These are phyloP conservation scores for Sphaerostilbella broomeana DNA, from an alignment of 2,329 filamentous ascomycete species.

Conservation along the genomic window DNA sequence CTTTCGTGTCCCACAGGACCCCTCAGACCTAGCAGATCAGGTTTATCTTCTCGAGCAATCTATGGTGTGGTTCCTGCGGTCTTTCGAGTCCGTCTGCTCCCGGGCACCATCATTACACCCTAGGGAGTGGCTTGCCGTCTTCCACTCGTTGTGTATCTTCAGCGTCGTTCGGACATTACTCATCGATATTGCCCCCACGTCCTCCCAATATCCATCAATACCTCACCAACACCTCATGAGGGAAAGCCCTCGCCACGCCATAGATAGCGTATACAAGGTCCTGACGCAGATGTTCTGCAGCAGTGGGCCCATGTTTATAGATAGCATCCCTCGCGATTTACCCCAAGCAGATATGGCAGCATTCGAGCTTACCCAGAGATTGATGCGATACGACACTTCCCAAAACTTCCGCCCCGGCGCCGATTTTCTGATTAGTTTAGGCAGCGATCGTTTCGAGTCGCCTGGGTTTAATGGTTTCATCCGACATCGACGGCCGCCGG, in stretches of 20 bases:
- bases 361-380: conserved; percentile 35
- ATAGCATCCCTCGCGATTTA: conserved; percentile 35
- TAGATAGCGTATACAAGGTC: conserved; percentile 45
- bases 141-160: conserved; percentile 53
- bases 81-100: conserved; percentile 42
- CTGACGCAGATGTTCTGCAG: conserved; percentile 43
- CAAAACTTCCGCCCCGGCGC: conserved; percentile 40
- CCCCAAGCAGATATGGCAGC: conserved; percentile 38
- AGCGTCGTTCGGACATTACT: conserved; percentile 48
- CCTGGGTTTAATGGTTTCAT: conserved; percentile 29
- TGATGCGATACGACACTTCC: conserved; percentile 42
- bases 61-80: conserved; percentile 45
- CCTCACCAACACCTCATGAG: conserved; percentile 8
- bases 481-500: conserved; percentile 14
- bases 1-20: conserved; percentile 27
- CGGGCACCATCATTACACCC: conserved; percentile 32
- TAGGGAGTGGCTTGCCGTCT: conserved; percentile 44
- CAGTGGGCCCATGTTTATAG: conserved; percentile 38
- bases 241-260: conserved; percentile 22
- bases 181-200: conserved; percentile 32
- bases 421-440: conserved; percentile 45
- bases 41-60: conserved; percentile 44
- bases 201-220: conserved; percentile 11
- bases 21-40: conserved; percentile 42
- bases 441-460: conserved; percentile 35